Evolutionary conservation across 2,329 filamentous ascomycete genomes (phyloP).

Genomic region (Chrysoporthe puriensis): DNA sequence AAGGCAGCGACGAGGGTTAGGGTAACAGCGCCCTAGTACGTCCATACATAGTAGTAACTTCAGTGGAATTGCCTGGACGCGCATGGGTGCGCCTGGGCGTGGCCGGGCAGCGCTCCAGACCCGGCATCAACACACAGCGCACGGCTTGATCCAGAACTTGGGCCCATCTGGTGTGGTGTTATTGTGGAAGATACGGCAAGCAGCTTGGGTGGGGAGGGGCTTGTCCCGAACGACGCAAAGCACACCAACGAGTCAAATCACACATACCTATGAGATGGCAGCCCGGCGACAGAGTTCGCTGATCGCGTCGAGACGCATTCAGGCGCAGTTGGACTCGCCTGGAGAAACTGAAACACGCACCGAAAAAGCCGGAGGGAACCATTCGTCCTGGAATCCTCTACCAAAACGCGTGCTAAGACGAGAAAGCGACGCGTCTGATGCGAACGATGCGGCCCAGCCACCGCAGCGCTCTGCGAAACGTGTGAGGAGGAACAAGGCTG

Average conservation of each 20-base stretch:
- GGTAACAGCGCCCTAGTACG: background rate
- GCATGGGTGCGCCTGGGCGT: background rate
- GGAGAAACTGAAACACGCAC: background rate
- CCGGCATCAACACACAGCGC: background rate
- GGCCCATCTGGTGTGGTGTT: background rate
- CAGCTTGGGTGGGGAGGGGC: background rate
- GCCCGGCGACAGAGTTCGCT: slow-evolving; percentile 21
- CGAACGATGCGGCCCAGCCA: background rate
- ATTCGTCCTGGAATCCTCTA: background rate
- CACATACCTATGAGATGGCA: slow-evolving; percentile 4
- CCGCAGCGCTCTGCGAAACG: slow-evolving; percentile 8
- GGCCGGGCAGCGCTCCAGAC: background rate
- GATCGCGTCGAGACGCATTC: slow-evolving; percentile 23
- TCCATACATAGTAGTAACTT: background rate
- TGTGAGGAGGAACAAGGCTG: background rate
- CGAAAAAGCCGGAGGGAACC: background rate
- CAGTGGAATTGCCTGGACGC: no score
- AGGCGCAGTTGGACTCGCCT: slow-evolving; percentile 14
- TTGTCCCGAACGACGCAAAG: no score
- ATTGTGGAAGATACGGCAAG: background rate
- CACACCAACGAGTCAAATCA: background rate
- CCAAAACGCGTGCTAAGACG: slow-evolving; percentile 11
- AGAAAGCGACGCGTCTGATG: slow-evolving; percentile 11
- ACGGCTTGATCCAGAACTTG: background rate
- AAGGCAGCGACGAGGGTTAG: background rate